These are phyloP conservation scores for Cyberlindnera euphorbiiphila DNA, from an alignment of 805 yeast genomes.

Conservation along the genomic window DNA sequence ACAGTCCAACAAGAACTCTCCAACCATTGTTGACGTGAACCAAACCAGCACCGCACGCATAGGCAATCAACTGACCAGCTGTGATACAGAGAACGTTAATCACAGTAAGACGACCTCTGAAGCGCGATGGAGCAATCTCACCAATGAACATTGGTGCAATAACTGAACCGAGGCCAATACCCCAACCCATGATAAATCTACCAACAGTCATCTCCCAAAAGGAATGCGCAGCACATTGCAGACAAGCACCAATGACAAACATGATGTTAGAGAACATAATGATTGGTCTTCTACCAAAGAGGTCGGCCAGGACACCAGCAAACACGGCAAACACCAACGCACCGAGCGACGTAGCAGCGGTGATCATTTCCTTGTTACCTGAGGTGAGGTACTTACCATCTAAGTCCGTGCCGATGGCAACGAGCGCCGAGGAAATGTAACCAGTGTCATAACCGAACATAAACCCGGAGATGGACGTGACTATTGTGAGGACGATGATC, in stretches of 20 bases:
- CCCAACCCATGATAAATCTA: conserved; percentile 90
- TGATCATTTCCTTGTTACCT: conserved; percentile 85
- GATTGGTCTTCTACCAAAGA: conserved; percentile 80
- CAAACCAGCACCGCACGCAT: conserved; percentile 89
- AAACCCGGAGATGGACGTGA: conserved; percentile 89
- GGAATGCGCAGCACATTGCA: conserved; percentile 76
- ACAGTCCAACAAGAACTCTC: conserved; percentile 88
- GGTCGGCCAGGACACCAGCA: conserved; percentile 82
- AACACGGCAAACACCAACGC: conserved; percentile 75
- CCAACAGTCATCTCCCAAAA: conserved; percentile 94
- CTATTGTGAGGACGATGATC: conserved; percentile 65
- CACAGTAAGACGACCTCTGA: conserved; percentile 88
- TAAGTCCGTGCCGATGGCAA: conserved; percentile 76
- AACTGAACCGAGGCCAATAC: conserved; percentile 92
- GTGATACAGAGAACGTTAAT: conserved; percentile 87
- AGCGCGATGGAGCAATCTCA: conserved; percentile 88
- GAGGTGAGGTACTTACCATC: conserved; percentile 48
- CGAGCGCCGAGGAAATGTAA: conserved; percentile 90
- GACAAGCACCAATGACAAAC: conserved; percentile 78
- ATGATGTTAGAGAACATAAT: conserved; percentile 77
- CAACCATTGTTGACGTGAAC: conserved; percentile 75
- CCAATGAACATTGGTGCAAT: conserved; percentile 92
- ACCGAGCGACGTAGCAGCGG: conserved; percentile 93
- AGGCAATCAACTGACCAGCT: conserved; percentile 92
- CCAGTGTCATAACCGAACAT: conserved; percentile 99